Conservation (phyloP, 1,284 basidiomycete genomes). For the Ceratobasidium sp. region DNA sequence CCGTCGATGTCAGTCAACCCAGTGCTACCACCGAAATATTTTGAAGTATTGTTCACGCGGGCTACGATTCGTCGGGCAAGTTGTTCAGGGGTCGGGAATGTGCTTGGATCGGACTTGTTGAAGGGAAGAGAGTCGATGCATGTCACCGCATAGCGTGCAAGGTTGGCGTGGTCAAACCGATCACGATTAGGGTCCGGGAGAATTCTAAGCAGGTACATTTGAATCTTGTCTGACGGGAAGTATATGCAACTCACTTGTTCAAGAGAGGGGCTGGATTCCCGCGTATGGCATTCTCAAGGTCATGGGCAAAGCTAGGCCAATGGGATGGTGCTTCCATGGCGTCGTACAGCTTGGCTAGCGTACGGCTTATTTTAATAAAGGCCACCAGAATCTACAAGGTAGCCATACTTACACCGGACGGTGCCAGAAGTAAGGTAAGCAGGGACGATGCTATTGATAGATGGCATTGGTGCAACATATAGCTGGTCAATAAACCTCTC, state of each 20-base stretch:
- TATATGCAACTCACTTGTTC: slow-evolving; percentile 7
- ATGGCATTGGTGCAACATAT: slow-evolving; percentile 24
- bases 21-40: slow-evolving; percentile 32
- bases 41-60: slow-evolving; percentile 28
- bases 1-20: slow-evolving; percentile 43
- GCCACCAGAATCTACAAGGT: neutral
- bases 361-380: neutral
- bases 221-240: neutral
- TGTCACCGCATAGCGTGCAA: slow-evolving; percentile 28
- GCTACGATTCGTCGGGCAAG: slow-evolving; percentile 18
- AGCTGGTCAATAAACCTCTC: slow-evolving; percentile 50
- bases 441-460: slow-evolving; percentile 44
- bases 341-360: slow-evolving; percentile 26
- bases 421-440: slow-evolving; percentile 44
- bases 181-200: slow-evolving; percentile 23
- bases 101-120: slow-evolving; percentile 36
- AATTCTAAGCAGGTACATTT: neutral
- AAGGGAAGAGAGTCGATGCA: slow-evolving; percentile 29
- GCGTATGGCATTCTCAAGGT: slow-evolving; percentile 11
- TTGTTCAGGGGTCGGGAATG: slow-evolving; percentile 19
- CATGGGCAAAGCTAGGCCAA: slow-evolving; percentile 12
- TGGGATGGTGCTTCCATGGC: slow-evolving; percentile 22
- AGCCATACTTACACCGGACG: slow-evolving; percentile 12
- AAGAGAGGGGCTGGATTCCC: slow-evolving; percentile 20
- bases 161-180: slow-evolving; percentile 25